A percentile compares a stretch with the other conserved stretches of the same genome.
These are phyloP conservation scores for Canariomyces notabilis DNA, from an alignment of 2,329 filamentous ascomycete species.

Conservation along the genomic window DNA sequence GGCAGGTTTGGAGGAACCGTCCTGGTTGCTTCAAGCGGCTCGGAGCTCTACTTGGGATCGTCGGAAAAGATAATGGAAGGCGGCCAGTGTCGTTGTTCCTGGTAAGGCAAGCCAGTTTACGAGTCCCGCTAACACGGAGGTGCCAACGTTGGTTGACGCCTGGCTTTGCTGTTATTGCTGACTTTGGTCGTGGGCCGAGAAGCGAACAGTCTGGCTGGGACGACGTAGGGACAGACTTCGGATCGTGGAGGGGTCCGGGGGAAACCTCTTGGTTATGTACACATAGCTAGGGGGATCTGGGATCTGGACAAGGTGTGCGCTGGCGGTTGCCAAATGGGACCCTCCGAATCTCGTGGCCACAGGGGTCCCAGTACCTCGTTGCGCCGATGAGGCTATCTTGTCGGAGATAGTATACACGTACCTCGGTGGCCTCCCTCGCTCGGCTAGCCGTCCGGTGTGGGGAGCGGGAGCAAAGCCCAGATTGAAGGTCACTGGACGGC, in stretches of 20 bases:
- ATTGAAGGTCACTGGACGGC: constrained; percentile 1
- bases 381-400: constrained; percentile 21
- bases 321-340: constrained; percentile 14
- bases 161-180: constrained; percentile 5
- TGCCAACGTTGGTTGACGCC: too few relatives aligned
- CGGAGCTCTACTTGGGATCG: too few relatives aligned
- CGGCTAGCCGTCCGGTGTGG: constrained; percentile 8
- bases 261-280: constrained; percentile 22
- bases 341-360: constrained; percentile 16
- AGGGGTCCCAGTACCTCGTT: constrained; percentile 13
- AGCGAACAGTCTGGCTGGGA: constrained; percentile 7
- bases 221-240: constrained; percentile 19
- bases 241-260: constrained; percentile 11
- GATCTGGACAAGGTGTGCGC: constrained; percentile 6
- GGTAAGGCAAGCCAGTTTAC: too few relatives aligned
- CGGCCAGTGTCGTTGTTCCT: constrained; percentile 5
- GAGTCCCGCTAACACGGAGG: too few relatives aligned
- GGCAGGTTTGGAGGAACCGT: too few relatives aligned
- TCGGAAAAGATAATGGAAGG: too few relatives aligned
- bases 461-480: constrained; percentile 9
- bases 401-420: constrained; percentile 18
- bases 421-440: constrained; percentile 11
- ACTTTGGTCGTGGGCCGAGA: constrained; percentile 9
- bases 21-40: too few relatives aligned
- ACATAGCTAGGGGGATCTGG: constrained; percentile 8